Evolutionary conservation across 176 grass and related monocot genomes (phyloP), one percentile per base, ranked within the genome.

Genomic region (Echinochloa phyllopogon): DNA sequence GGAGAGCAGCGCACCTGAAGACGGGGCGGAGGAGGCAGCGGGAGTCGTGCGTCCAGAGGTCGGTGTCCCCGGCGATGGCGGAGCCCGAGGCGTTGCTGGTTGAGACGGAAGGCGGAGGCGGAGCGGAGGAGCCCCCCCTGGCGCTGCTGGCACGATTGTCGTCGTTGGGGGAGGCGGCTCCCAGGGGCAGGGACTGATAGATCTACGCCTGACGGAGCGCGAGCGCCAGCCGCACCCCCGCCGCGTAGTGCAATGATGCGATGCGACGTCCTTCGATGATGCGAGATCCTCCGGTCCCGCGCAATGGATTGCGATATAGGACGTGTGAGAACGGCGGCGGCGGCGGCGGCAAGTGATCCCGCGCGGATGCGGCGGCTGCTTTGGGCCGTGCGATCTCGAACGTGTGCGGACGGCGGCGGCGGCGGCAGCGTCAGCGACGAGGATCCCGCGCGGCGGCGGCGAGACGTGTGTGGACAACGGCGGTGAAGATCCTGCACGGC

Each of bases 171-270:
- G 75, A 45, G 85, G 53, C 64, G 85, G 82, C 93, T 85, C 91
- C 96, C 64, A 98, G 89, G 68, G 82, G 96, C 20, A 45, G 87
- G 51, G 87, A 89, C 87, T 92, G 93, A 83, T 98, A 89, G 86
- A 98, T 98, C 93, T 98, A 93, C 41, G 91, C 93, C 85, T 95
- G 96, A 63, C 91, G 91, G 74, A 98, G 85, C 44, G 93, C 82
- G 56, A 98, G 86, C 4, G 96, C 96, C 56, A 95, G 89, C 60
- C 95, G 91, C 29, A 93, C 91, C 24, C 92, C 96, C 67, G 91
- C 96, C 25, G 96, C 96, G 93, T 98, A 98, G 1, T 89, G 77
- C 89, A n/a, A n/a, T n/a, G n/a, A n/a, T n/a, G n/a, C n/a, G n/a
- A n/a, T n/a, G n/a, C n/a, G n/a, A n/a, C n/a, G n/a, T n/a, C n/a